Evolutionary conservation across 805 yeast genomes (phyloP), one percentile per base, ranked within the genome.

Genomic region (Yarrowia deformans): DNA sequence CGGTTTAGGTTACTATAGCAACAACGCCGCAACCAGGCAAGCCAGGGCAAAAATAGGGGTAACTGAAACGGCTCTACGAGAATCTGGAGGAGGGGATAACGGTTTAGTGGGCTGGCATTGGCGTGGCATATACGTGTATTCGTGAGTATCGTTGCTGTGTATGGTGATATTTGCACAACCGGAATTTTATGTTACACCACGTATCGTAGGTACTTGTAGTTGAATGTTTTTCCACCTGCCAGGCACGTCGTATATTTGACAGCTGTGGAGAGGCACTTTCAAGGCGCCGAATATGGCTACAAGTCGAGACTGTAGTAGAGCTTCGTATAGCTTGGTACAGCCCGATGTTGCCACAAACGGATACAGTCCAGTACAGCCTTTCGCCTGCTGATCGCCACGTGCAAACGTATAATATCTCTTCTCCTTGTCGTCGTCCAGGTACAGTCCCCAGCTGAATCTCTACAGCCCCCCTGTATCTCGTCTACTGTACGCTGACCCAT

Each of bases 1-100:
- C 18, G 19, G 23, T 60, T 60, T 60, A 45, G 40, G 66, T 60
- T 60, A 43, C 66, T 34, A 18, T 35, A 45, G 66, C 50, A 45
- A 45, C 50, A 45, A 45, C 66, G 64, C 13, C 19, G 16, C 32
- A 6, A 8, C 23, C 32, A 8, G 10, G 32, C 37, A 49, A 32
- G 45, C 45, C 2, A 14, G 9, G 14, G 29, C 29, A 19, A 23
- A 54, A 56, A 56, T 56, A 56, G 63, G 63, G 63, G 63, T 56
- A 56, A 56, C 10, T 18, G 40, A 50, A 54, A 54, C 58, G 58
- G 58, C 60, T 23, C 8, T 37, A 35, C 58, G 12, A 52, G 7
- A 23, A 23, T 4, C 29, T 23, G 29, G 4, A 23, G 3, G 29
- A 23, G 29, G 29, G 29, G 29, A 23, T 23, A 23, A 23, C 29